A percentile compares a stretch with the other conserved stretches of the same genome.
Evolutionary conservation across 805 yeast species (phyloP).

Genomic region (Spathaspora sp.): DNA sequence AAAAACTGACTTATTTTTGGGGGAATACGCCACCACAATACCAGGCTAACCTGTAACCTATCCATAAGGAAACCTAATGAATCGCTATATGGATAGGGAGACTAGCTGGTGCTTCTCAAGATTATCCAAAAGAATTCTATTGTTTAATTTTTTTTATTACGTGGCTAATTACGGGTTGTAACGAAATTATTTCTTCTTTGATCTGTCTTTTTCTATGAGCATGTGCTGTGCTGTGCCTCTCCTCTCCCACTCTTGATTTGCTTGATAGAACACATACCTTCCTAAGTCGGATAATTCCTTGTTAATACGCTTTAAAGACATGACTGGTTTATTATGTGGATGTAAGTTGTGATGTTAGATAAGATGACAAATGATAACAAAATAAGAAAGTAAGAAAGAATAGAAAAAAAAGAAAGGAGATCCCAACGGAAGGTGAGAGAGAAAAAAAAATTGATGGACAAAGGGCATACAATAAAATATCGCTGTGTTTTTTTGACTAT

Average conservation of each 20-base stretch:
- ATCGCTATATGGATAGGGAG: background rate
- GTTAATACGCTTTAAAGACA: slow-evolving; percentile 94
- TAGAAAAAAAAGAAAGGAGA: slow-evolving; percentile 1
- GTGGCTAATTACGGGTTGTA: background rate
- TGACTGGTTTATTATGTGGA: slow-evolving; percentile 20
- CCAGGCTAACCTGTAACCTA: background rate
- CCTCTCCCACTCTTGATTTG: background rate
- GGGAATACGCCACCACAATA: background rate
- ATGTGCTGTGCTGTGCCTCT: background rate
- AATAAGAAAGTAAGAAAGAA: background rate
- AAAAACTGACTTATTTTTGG: background rate
- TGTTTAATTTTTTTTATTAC: background rate
- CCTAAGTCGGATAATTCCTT: slow-evolving; percentile 95
- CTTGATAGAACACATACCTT: slow-evolving; percentile 50
- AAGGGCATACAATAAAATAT: background rate
- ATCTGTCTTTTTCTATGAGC: background rate
- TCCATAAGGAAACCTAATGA: background rate
- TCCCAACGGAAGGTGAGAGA: background rate
- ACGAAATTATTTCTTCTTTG: background rate
- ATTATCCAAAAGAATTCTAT: background rate
- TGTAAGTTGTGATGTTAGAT: background rate
- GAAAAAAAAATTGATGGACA: background rate
- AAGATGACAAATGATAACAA: background rate
- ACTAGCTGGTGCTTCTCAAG: background rate
- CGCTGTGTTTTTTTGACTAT: background rate